Conservation (phyloP, 2,329 filamentous ascomycete genomes). For the Colletotrichum somersetense region DNA sequence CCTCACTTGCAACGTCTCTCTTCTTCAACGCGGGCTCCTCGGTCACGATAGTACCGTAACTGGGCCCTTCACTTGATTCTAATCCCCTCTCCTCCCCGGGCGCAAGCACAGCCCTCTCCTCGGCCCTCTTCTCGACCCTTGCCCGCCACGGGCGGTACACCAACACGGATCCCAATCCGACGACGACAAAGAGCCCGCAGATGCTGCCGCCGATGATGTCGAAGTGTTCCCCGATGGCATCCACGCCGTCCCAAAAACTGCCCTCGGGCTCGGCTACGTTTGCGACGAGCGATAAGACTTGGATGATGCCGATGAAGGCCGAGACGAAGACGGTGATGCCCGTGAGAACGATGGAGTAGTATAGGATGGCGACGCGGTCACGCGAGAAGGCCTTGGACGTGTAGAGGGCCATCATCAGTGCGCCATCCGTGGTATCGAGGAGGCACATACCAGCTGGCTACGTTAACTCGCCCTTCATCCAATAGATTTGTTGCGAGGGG, state of each 20-base stretch:
- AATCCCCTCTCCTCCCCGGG: slow-evolving; percentile 30
- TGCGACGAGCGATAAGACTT: slow-evolving; percentile 82
- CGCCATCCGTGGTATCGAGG: slow-evolving; percentile 91
- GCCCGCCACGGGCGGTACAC: slow-evolving; percentile 84
- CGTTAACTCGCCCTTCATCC: slow-evolving; percentile 26
- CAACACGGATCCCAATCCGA: slow-evolving; percentile 79
- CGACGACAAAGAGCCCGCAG: slow-evolving; percentile 84
- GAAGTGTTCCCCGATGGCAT: slow-evolving; percentile 81
- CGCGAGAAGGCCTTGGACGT: slow-evolving; percentile 82
- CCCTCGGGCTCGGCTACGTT: slow-evolving; percentile 82
- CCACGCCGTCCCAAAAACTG: slow-evolving; percentile 91
- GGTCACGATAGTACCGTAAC: slow-evolving; percentile 66
- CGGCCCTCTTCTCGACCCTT: slow-evolving; percentile 53
- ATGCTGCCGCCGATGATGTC: slow-evolving; percentile 90
- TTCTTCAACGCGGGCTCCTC: slow-evolving; percentile 8
- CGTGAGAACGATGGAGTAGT: slow-evolving; percentile 92
- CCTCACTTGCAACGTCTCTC: slow-evolving; percentile 12
- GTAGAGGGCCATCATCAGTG: slow-evolving; percentile 95
- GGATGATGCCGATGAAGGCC: slow-evolving; percentile 86
- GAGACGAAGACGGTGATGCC: slow-evolving; percentile 86
- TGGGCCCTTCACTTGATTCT: slow-evolving; percentile 50
- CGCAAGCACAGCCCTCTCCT: slow-evolving; percentile 4
- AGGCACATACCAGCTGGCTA: slow-evolving; percentile 88
- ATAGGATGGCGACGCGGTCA: slow-evolving; percentile 89
- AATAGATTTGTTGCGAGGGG: too few species aligned